Conservation (phyloP, 2,329 filamentous ascomycete species). For the Pseudophaeomoniella oleicola region DNA sequence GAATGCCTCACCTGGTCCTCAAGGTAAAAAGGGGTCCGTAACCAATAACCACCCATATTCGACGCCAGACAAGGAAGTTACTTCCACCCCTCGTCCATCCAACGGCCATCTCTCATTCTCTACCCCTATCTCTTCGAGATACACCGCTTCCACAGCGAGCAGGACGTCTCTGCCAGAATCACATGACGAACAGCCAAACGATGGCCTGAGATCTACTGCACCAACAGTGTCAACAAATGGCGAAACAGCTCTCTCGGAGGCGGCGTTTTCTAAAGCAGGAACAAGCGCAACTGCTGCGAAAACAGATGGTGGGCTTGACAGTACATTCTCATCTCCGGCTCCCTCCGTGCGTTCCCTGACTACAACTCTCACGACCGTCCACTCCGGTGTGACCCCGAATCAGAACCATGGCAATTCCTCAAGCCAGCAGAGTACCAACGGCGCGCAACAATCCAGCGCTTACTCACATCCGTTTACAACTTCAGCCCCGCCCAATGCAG, state of each 20-base stretch:
- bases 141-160: slow-evolving; percentile 40
- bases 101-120: slow-evolving; percentile 41
- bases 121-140: slow-evolving; percentile 31
- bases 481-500: slow-evolving; percentile 41
- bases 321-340: slow-evolving; percentile 51
- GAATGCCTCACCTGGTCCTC: slow-evolving; percentile 11
- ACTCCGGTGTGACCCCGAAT: slow-evolving; percentile 37
- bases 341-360: slow-evolving; percentile 51
- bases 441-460: slow-evolving; percentile 26
- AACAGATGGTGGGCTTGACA: slow-evolving; percentile 52
- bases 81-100: slow-evolving; percentile 18
- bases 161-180: slow-evolving; percentile 48
- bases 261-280: slow-evolving; percentile 65
- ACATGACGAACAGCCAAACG: slow-evolving; percentile 24
- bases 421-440: slow-evolving; percentile 21
- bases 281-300: slow-evolving; percentile 55
- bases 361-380: slow-evolving; percentile 52
- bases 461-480: slow-evolving; percentile 48
- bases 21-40: slow-evolving; percentile 43
- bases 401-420: slow-evolving; percentile 11
- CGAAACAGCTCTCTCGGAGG: slow-evolving; percentile 60
- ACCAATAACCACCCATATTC: slow-evolving; percentile 87
- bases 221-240: slow-evolving; percentile 74
- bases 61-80: slow-evolving; percentile 51
- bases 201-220: slow-evolving; percentile 58